Percentiles rank a stretch among this genome's conserved stretches.
These are phyloP conservation scores for Penicillium sp. DNA, from an alignment of 2,329 filamentous ascomycete species.

Conservation along the genomic window DNA sequence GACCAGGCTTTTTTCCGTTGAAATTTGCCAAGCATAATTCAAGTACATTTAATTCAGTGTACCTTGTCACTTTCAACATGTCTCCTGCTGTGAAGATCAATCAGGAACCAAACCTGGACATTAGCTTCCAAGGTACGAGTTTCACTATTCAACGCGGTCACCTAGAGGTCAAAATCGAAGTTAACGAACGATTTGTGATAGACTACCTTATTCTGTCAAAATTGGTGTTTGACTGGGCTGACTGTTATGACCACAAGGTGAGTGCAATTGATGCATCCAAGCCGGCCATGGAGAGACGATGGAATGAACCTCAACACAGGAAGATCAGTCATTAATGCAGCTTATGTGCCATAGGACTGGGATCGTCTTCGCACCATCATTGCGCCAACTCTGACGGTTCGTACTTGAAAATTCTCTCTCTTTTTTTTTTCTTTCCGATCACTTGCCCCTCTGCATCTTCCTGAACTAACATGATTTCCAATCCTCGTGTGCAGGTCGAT, in stretches of 20 bases:
- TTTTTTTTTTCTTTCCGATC: too few relatives aligned
- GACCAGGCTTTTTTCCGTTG: too few relatives aligned
- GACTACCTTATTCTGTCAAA: constrained; percentile 32
- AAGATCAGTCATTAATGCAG: neutral
- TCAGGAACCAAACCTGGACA: constrained; percentile 36
- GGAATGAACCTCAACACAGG: neutral
- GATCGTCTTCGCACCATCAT: constrained; percentile 37
- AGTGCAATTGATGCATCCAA: neutral
- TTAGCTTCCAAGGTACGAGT: constrained; percentile 22
- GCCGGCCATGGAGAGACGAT: too few relatives aligned
- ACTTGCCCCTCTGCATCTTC: too few relatives aligned
- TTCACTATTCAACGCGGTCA: too few relatives aligned
- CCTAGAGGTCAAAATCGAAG: neutral
- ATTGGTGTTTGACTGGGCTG: constrained; percentile 40
- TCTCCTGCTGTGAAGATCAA: constrained; percentile 17
- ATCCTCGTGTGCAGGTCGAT: constrained; percentile 50
- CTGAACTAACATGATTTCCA: neutral
- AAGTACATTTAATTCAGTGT: neutral
- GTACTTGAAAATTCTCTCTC: neutral
- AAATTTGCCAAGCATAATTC: neutral
- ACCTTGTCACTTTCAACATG: constrained; percentile 6
- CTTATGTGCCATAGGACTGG: constrained; percentile 30
- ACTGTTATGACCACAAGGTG: constrained; percentile 42
- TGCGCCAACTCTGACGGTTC: constrained; percentile 33
- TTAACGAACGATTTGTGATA: constrained; percentile 12